Conservation (phyloP, 257 asterid genomes). For the Dorcoceras hygrometricum region DNA sequence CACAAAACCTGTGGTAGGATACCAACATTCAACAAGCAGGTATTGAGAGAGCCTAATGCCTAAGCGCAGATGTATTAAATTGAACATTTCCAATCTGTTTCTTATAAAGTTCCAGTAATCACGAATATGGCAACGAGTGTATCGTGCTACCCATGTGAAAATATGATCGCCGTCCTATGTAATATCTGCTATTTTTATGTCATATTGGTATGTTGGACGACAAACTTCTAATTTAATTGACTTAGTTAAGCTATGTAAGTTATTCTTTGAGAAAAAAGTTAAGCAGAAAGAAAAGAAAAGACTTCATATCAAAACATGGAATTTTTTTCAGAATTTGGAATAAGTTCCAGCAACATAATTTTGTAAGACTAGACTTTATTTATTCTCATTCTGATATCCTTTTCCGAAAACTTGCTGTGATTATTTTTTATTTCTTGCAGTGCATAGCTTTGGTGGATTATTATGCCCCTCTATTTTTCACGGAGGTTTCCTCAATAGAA, state of each 20-base stretch:
- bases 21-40: constrained; percentile 69
- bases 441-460: constrained; percentile 79
- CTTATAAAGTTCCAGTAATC: constrained; percentile 3
- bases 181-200: neutral
- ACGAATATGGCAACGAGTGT: neutral
- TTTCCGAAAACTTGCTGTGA: constrained; percentile 15
- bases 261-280: constrained; percentile 9
- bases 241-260: constrained; percentile 3
- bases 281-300: no score
- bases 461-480: constrained; percentile 82
- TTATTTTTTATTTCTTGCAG: constrained; percentile 40
- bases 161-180: neutral
- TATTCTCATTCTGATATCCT: constrained; percentile 4
- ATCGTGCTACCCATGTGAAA: neutral
- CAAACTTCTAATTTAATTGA: neutral
- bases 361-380: neutral
- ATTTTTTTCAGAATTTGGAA: neutral
- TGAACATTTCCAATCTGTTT: neutral
- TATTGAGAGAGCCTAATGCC: constrained; percentile 20
- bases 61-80: constrained; percentile 3
- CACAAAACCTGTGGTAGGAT: constrained; percentile 72
- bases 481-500: constrained; percentile 50
- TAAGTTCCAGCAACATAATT: constrained; percentile 13
- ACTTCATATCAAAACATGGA: constrained; percentile 1
- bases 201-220: neutral